Percentiles rank a stretch among this genome's conserved stretches.
These are phyloP conservation scores for Phytophthora sojae DNA, from an alignment of 352 stramenopile species.

Conservation along the genomic window DNA sequence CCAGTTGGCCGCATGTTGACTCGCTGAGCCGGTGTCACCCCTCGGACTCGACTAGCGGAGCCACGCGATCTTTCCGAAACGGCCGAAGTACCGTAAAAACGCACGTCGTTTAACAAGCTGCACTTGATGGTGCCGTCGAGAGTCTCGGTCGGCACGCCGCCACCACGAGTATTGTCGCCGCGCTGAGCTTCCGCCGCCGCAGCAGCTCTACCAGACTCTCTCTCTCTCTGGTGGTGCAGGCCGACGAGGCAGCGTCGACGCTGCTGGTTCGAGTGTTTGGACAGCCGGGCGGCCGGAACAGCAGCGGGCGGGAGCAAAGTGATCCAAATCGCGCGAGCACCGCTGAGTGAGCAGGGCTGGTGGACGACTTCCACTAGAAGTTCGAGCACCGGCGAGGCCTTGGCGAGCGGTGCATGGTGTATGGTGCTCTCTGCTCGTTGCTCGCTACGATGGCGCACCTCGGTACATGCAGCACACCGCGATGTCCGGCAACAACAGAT, in stretches of 20 bases:
- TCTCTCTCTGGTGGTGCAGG: neutral
- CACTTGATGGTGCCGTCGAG: neutral
- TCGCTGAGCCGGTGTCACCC: neutral
- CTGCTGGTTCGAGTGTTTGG: conserved; percentile 11
- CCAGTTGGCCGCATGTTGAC: neutral
- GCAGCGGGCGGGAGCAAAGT: conserved; percentile 19
- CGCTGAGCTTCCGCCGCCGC: neutral
- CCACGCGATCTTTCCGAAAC: neutral
- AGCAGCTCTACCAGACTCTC: no score
- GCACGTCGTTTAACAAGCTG: conserved; percentile 5
- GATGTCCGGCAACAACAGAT: no score
- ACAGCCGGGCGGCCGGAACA: conserved; percentile 8
- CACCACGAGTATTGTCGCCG: neutral
- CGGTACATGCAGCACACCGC: no score
- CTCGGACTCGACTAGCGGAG: neutral
- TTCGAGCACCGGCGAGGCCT: no score
- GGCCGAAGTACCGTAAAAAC: neutral
- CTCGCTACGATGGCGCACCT: no score
- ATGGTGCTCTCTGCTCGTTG: no score
- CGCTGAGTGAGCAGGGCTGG: conserved; percentile 11
- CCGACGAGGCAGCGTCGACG: conserved; percentile 19
- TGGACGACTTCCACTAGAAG: no score
- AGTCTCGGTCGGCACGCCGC: neutral
- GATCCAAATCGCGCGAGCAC: conserved; percentile 23
- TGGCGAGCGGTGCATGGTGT: no score